Evolutionary conservation across 225 moss, liverwort and hornwort genomes (phyloP).

Genomic region (Physcomitrellopsis africana): DNA sequence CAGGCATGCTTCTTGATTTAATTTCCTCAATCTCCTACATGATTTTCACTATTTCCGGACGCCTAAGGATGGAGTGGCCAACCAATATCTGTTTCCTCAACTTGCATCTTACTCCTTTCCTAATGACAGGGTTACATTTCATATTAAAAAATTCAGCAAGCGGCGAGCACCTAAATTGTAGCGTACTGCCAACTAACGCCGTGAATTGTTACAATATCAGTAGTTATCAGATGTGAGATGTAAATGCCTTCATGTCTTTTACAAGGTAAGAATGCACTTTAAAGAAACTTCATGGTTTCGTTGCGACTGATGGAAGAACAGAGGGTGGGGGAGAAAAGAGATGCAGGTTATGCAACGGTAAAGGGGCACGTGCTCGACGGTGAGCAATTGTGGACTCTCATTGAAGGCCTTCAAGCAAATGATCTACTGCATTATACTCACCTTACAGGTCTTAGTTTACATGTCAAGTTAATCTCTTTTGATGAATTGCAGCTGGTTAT

Average conservation of each 20-base stretch:
- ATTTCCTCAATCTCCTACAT: not conserved
- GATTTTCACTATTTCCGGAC: not conserved
- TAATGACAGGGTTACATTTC: not conserved
- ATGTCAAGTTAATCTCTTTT: not conserved
- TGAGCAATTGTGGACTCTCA: slow-evolving; percentile 82
- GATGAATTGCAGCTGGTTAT: not conserved
- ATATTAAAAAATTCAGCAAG: not conserved
- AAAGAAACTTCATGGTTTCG: slow-evolving; percentile 22
- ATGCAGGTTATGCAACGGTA: slow-evolving; percentile 79
- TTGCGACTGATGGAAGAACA: slow-evolving; percentile 53
- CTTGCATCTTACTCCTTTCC: not conserved
- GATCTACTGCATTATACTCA: slow-evolving; percentile 81
- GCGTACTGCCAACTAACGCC: not conserved
- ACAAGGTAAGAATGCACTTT: slow-evolving; percentile 22
- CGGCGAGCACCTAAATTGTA: not conserved
- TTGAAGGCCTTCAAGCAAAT: slow-evolving; percentile 94
- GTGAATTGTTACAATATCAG: not conserved
- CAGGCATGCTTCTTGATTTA: not conserved
- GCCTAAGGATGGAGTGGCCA: slow-evolving; percentile 3
- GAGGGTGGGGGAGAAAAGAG: slow-evolving; percentile 46
- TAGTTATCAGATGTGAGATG: not conserved
- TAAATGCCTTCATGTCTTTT: not conserved
- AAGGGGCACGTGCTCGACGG: slow-evolving; percentile 90
- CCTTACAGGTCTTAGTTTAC: slow-evolving; percentile 70
- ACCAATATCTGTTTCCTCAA: not conserved